Conservation (phyloP, 1,284 basidiomycete species). For the Naganishia liquefaciens region DNA sequence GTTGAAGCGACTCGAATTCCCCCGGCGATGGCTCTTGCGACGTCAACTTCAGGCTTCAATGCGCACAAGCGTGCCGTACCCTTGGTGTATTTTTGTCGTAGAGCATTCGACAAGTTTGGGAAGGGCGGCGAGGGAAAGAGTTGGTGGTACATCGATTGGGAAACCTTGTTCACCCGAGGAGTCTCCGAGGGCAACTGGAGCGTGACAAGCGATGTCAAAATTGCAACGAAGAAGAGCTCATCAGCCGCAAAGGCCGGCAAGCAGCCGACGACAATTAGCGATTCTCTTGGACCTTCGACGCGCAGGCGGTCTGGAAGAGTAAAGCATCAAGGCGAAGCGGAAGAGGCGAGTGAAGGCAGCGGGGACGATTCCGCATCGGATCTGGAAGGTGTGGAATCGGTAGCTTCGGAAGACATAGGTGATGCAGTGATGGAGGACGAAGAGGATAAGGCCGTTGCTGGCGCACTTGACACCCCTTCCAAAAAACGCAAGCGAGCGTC, state of each 20-base stretch:
- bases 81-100: conserved; percentile 49
- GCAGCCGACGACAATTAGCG: conserved; percentile 34
- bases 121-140: conserved; percentile 43
- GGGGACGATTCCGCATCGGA: conserved; percentile 11
- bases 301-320: not conserved
- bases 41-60: conserved; percentile 44
- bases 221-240: conserved; percentile 10
- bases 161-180: conserved; percentile 28
- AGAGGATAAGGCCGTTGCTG: not conserved
- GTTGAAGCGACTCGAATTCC: conserved; percentile 34
- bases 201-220: conserved; percentile 35
- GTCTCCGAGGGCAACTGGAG: conserved; percentile 23
- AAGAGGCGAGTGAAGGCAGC: conserved; percentile 9
- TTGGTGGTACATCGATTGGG: conserved; percentile 45
- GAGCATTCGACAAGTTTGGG: conserved; percentile 51
- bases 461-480: conserved; percentile 10
- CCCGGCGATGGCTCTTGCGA: conserved; percentile 40
- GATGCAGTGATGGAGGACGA: conserved; percentile 20
- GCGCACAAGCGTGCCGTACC: conserved; percentile 36
- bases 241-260: not conserved
- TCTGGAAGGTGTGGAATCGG: conserved; percentile 20
- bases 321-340: not conserved
- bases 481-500: conserved; percentile 24
- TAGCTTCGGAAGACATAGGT: conserved; percentile 27
- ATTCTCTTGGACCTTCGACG: conserved; percentile 13